Conservation (phyloP, 192 early-diverging fungal species). For the Coemansia sp. region DNA sequence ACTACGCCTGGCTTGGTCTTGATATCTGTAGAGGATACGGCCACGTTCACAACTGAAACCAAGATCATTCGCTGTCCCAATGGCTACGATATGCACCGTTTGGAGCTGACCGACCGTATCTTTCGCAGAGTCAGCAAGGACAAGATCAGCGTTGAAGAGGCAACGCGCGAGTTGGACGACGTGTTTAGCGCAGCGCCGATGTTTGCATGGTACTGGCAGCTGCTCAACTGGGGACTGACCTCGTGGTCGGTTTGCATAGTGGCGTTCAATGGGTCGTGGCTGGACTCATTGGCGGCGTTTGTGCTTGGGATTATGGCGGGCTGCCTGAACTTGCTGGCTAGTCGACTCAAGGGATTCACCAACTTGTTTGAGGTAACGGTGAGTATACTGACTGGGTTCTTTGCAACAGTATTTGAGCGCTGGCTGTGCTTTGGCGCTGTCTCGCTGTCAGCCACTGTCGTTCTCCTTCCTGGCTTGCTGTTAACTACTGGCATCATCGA, state of each 20-base stretch:
- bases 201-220: slow-evolving; percentile 60
- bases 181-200: slow-evolving; percentile 54
- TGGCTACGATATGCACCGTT: slow-evolving; percentile 66
- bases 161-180: slow-evolving; percentile 57
- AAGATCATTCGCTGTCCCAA: slow-evolving; percentile 64
- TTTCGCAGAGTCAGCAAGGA: slow-evolving; percentile 62
- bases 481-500: slow-evolving; percentile 84
- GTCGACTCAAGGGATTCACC: slow-evolving; percentile 57
- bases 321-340: slow-evolving; percentile 59
- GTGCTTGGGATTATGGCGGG: slow-evolving; percentile 58
- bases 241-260: slow-evolving; percentile 62
- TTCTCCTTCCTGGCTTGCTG: slow-evolving; percentile 68
- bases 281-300: slow-evolving; percentile 60
- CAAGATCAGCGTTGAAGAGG: slow-evolving; percentile 61
- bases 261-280: slow-evolving; percentile 68
- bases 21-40: slow-evolving; percentile 64
- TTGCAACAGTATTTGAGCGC: slow-evolving; percentile 55
- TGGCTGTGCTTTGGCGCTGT: slow-evolving; percentile 65
- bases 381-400: slow-evolving; percentile 61
- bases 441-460: slow-evolving; percentile 61
- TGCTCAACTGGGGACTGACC: slow-evolving; percentile 58
- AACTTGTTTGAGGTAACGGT: slow-evolving; percentile 70
- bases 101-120: slow-evolving; percentile 62
- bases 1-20: slow-evolving; percentile 69
- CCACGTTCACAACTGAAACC: slow-evolving; percentile 71